phyloP scores from a whole-genome alignment of 192 early-diverging fungal genomes.

The Spizellomyces sp. region DNA sequence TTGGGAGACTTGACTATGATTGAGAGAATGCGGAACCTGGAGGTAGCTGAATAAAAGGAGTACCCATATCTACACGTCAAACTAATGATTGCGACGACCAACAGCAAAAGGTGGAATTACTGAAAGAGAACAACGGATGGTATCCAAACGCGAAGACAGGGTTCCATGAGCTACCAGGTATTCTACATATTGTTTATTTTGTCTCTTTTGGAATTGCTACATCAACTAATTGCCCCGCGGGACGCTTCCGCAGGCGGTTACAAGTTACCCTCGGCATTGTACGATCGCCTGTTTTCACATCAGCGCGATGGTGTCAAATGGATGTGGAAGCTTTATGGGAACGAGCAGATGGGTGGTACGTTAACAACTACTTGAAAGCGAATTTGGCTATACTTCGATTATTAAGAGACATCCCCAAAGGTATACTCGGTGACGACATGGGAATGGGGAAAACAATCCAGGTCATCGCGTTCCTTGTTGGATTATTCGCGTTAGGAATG shows the following conservation, averaged over 20 bases:
- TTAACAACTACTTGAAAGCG: background rate
- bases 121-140: conserved; percentile 4
- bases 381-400: background rate
- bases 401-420: background rate
- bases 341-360: conserved; percentile 12
- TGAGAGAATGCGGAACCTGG: background rate
- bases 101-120: background rate
- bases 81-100: background rate
- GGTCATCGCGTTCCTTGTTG: conserved; percentile 14
- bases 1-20: background rate
- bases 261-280: conserved; percentile 18
- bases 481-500: conserved; percentile 23
- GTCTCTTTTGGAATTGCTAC: background rate
- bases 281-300: conserved; percentile 22
- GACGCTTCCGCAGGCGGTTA: conserved; percentile 5
- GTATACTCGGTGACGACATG: conserved; percentile 31
- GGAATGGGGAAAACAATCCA: conserved; percentile 32
- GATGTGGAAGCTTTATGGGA: conserved; percentile 26
- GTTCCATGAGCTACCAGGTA: conserved; percentile 12
- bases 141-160: background rate
- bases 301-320: conserved; percentile 24
- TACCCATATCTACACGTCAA: background rate
- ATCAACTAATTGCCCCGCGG: background rate
- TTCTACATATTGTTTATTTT: background rate
- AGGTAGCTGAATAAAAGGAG: background rate